These are phyloP conservation scores for Nakaseomyces nivariensis DNA, from an alignment of 1,139 yeast species.

Conservation along the genomic window DNA sequence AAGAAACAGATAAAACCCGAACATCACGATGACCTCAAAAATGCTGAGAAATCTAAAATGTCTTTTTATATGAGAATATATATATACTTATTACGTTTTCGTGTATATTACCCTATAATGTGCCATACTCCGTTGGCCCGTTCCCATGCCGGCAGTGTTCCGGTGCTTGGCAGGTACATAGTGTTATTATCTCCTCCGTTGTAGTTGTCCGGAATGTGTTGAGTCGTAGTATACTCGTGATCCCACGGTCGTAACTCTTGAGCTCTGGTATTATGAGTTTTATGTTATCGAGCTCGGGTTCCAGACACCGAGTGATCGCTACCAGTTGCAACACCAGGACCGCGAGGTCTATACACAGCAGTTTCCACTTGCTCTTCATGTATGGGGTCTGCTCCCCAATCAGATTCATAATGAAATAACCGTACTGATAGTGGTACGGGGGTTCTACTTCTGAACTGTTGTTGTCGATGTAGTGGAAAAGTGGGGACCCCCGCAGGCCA, in stretches of 20 bases:
- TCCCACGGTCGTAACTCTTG: neutral
- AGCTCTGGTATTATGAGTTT: neutral
- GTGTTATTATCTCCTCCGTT: neutral
- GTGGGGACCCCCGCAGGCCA: neutral
- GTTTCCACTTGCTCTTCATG: neutral
- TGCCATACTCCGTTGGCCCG: neutral
- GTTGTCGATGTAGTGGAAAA: neutral
- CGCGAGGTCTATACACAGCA: neutral
- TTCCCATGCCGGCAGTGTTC: neutral
- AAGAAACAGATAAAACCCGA: neutral
- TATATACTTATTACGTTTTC: too few relatives aligned
- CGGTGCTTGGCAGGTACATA: neutral
- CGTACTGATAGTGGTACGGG: neutral
- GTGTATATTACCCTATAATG: neutral
- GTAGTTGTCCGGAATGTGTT: neutral
- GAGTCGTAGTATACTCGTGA: neutral
- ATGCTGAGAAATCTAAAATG: neutral
- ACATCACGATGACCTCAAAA: neutral
- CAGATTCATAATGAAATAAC: neutral
- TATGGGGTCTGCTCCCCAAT: neutral
- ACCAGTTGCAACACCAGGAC: neutral
- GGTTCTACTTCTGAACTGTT: neutral
- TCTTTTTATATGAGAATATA: too few relatives aligned
- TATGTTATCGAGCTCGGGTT: neutral
- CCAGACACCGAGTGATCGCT: neutral